Conservation (phyloP, 768 basidiomycete species). For the Amanita subjunquillea region DNA sequence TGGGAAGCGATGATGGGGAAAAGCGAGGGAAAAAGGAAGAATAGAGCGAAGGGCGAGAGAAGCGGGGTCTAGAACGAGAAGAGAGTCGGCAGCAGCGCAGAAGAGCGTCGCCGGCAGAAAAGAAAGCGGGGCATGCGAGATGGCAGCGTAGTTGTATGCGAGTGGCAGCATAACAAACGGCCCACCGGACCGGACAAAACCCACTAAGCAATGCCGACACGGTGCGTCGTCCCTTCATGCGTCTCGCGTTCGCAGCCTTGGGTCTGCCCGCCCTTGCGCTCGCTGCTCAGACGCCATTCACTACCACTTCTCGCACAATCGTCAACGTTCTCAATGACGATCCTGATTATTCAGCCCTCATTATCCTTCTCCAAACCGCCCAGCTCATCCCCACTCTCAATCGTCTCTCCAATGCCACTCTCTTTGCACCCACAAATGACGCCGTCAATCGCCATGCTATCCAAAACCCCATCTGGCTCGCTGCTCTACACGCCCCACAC, state of each 20-base stretch:
- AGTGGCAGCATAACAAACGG: conserved; percentile 22
- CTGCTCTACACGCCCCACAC: conserved; percentile 23
- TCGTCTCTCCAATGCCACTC: conserved; percentile 67
- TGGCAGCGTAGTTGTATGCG: conserved; percentile 28
- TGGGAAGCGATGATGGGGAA: conserved; percentile 43
- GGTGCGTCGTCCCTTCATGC: not conserved
- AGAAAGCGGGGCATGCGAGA: conserved; percentile 27
- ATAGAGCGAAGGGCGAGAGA: conserved; percentile 55
- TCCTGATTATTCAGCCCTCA: conserved; percentile 65
- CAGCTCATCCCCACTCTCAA: conserved; percentile 90
- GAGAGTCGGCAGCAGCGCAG: conserved; percentile 60
- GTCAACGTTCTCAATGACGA: conserved; percentile 72
- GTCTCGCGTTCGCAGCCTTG: conserved; percentile 9
- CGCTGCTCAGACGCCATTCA: conserved; percentile 8
- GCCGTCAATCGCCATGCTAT: conserved; percentile 53
- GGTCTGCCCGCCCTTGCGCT: conserved; percentile 11
- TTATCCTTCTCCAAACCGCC: conserved; percentile 71
- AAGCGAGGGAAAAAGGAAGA: conserved; percentile 74
- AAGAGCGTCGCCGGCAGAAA: conserved; percentile 30
- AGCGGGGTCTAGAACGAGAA: conserved; percentile 66
- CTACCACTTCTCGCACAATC: conserved; percentile 42
- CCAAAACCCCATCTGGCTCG: conserved; percentile 25
- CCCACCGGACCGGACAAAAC: not conserved
- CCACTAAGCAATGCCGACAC: too few species aligned
- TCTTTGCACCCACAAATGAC: conserved; percentile 95